Evolutionary conservation across 208 protist species (phyloP), one percentile per base, ranked within the genome.

Genomic region (Acanthamoeba culbertsoni): DNA sequence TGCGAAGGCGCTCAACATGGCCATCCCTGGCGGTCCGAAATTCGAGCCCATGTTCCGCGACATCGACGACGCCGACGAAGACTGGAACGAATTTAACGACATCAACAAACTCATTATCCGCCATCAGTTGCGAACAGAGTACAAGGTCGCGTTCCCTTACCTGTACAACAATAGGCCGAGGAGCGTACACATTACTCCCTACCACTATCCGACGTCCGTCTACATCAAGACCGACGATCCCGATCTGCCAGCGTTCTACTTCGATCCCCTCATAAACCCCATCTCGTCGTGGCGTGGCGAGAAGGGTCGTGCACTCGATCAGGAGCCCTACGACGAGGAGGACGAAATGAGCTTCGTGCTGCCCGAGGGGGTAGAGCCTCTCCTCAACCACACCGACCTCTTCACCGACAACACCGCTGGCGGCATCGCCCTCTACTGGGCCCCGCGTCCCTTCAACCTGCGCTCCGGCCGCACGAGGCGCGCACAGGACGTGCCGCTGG

Each of bases 51-150:
- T 99, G 7, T 99, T 97, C 95, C 94, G 97, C 62, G 98, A 99
- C 92, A 63, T 96, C 10, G 95, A 98, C 10, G 94, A 97, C 35
- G 96, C 95, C 28, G 96, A 98, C 62, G 98, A 99, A 93, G 99
- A 99, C 96, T 99, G 99, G 99, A 99, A 99, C 94, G 99, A 99
- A 96, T 99, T 99, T 97, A 99, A 99, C 94, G 99, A 99, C 95
- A 98, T 99, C 94, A 99, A 99, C 93, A 99, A 99, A 95, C 98
- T 99, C 65, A 99, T 99, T 95, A 98, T 99, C 92, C 98, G 99
- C 65, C 98, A 99, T 93, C 98, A 98, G 42, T 99, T 99, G 95
- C 97, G 99, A 79, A 99, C 99, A 10, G 99, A 99, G 97, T 99
- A 99, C 88, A 98, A 99, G 94, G 99, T 99, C 92, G 99, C 99